A percentile compares a stretch with the other conserved stretches of the same genome.
phyloP scores from a whole-genome alignment of 2,329 filamentous ascomycete species.

The Calonectria pseudoreteaudii region DNA sequence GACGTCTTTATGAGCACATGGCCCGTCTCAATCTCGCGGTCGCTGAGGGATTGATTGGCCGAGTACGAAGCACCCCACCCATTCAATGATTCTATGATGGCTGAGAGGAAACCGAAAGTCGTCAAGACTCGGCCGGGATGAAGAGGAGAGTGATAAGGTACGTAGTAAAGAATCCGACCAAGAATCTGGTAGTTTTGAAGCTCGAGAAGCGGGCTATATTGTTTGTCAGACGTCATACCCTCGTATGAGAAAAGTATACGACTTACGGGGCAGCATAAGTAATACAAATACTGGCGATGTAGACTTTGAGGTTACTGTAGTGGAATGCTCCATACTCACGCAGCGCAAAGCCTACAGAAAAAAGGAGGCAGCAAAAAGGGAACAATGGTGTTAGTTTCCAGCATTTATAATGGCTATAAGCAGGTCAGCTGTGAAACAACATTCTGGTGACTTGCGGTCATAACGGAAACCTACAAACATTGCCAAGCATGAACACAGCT shows the following conservation, averaged over 20 bases:
- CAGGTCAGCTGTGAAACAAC: background rate
- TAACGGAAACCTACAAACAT: conserved; percentile 54
- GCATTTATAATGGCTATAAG: conserved; percentile 63
- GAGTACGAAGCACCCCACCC: conserved; percentile 61
- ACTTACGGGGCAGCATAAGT: conserved; percentile 51
- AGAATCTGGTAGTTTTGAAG: conserved; percentile 73
- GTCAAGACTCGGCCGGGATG: conserved; percentile 58
- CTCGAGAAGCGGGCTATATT: conserved; percentile 65
- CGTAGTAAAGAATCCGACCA: conserved; percentile 66
- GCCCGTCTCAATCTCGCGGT: conserved; percentile 54
- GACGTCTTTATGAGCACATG: conserved; percentile 62
- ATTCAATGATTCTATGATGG: conserved; percentile 59
- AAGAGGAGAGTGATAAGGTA: conserved; percentile 68
- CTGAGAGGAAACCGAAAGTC: conserved; percentile 60
- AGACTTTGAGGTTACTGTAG: conserved; percentile 46
- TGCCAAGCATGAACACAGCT: conserved; percentile 56
- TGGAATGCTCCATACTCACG: conserved; percentile 48
- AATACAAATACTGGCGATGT: conserved; percentile 50
- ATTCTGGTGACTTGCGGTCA: background rate
- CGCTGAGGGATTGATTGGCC: conserved; percentile 57
- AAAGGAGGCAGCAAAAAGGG: conserved; percentile 65
- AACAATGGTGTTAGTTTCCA: conserved; percentile 68
- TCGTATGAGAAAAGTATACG: background rate
- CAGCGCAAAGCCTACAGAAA: conserved; percentile 66
- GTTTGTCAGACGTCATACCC: background rate